Conservation (phyloP, 164 flowering plant species). For the Dillenia suffruticosa region DNA sequence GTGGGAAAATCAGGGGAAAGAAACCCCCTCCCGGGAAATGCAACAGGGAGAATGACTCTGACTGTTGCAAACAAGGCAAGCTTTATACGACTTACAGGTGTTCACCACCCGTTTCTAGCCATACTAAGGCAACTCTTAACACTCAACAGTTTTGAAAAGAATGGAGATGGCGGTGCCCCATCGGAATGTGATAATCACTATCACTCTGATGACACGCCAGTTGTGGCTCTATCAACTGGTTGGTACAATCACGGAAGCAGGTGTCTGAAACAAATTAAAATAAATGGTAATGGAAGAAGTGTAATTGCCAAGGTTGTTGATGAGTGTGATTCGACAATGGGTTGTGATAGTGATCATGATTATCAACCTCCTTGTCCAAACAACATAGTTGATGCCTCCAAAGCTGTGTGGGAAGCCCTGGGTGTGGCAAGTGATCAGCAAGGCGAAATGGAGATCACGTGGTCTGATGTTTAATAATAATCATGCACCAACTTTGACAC, state of each 20-base stretch:
- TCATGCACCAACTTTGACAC: too few species aligned
- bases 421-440: conserved; percentile 16
- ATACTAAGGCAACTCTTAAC: too few species aligned
- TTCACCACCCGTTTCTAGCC: too few species aligned
- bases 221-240: conserved; percentile 22
- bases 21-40: too few species aligned
- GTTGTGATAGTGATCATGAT: conserved; percentile 13
- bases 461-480: conserved; percentile 19
- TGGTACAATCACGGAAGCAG: conserved; percentile 13
- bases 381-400: conserved; percentile 35
- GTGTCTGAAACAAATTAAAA: conserved; percentile 6
- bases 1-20: too few species aligned
- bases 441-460: conserved; percentile 18
- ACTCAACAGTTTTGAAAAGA: too few species aligned
- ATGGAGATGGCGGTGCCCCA: too few species aligned
- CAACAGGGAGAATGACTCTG: too few species aligned
- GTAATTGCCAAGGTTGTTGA: too few species aligned
- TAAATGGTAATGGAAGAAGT: conserved; percentile 8
- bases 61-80: too few species aligned
- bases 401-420: conserved; percentile 32
- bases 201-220: not conserved
- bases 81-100: too few species aligned
- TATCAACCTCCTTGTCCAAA: conserved; percentile 28
- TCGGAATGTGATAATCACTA: too few species aligned
- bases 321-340: conserved; percentile 9